phyloP scores from a whole-genome alignment of 768 basidiomycete species.

The Boletus coccyginus region DNA sequence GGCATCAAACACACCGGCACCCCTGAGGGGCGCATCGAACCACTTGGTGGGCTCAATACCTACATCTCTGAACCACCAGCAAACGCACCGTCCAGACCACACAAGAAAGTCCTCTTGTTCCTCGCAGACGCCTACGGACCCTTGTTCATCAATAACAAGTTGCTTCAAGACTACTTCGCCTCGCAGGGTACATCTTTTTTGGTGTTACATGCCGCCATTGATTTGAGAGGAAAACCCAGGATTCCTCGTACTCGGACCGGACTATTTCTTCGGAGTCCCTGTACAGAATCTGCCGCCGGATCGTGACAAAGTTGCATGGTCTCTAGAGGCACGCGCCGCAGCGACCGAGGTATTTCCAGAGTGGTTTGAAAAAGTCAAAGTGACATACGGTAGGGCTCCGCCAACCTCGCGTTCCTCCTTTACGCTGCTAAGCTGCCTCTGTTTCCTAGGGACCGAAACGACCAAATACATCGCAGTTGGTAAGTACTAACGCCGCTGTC shows the following conservation, averaged over 20 bases:
- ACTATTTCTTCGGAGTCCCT: slow-evolving; percentile 59
- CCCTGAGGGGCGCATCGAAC: slow-evolving; percentile 41
- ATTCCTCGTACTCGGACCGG: slow-evolving; percentile 54
- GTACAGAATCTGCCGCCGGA: slow-evolving; percentile 36
- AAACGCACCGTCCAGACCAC: slow-evolving; percentile 8
- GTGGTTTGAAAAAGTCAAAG: slow-evolving; percentile 50
- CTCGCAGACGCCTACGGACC: slow-evolving; percentile 58
- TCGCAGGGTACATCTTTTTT: slow-evolving; percentile 41
- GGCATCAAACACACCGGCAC: slow-evolving; percentile 49
- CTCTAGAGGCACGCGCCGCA: slow-evolving; percentile 30
- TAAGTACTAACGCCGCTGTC: slow-evolving; percentile 17
- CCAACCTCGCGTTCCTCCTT: background rate
- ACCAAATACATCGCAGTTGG: slow-evolving; percentile 43
- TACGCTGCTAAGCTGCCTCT: background rate
- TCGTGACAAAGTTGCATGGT: slow-evolving; percentile 39
- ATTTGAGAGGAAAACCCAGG: slow-evolving; percentile 33
- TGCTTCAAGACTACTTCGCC: slow-evolving; percentile 63
- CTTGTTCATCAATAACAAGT: slow-evolving; percentile 50
- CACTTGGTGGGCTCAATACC: slow-evolving; percentile 47
- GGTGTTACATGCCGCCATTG: background rate
- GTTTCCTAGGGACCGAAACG: slow-evolving; percentile 20
- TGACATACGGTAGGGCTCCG: slow-evolving; percentile 38
- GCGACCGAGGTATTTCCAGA: slow-evolving; percentile 41
- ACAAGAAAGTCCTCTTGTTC: slow-evolving; percentile 50
- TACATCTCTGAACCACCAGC: slow-evolving; percentile 52